Conservation (phyloP, 768 basidiomycete genomes). For the Rhizopogon rudus region DNA sequence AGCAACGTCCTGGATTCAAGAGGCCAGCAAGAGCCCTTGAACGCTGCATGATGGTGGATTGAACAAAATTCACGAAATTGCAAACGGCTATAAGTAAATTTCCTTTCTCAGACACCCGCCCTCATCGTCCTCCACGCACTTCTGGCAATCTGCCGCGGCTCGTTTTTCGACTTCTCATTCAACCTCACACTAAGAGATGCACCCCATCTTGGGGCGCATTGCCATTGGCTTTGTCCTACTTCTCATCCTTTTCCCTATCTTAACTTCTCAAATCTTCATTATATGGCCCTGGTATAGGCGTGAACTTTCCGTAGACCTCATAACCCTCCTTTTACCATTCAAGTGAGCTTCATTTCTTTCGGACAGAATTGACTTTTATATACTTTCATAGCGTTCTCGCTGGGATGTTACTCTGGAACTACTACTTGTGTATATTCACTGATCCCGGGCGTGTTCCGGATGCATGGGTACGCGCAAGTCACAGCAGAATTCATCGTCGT, state of each 20-base stretch:
- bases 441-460: constrained; percentile 83
- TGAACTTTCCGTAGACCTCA: constrained; percentile 65
- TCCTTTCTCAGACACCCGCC: not conserved
- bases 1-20: not conserved
- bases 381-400: constrained; percentile 56
- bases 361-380: constrained; percentile 4
- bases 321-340: constrained; percentile 81
- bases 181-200: constrained; percentile 26
- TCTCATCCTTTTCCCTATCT: constrained; percentile 83
- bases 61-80: not conserved
- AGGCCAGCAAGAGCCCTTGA: constrained; percentile 2
- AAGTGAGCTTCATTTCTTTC: constrained; percentile 50
- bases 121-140: no score
- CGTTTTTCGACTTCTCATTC: not conserved
- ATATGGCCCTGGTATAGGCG: constrained; percentile 92
- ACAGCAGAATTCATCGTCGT: not conserved
- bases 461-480: constrained; percentile 55
- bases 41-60: constrained; percentile 1
- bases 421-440: constrained; percentile 74
- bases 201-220: constrained; percentile 50
- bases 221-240: constrained; percentile 64
- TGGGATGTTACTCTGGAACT: constrained; percentile 81
- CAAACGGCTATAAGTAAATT: not conserved
- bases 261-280: constrained; percentile 85
- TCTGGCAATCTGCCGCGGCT: no score